Conservation (phyloP, 1,284 basidiomycete species). For the Fistulinella staudtii region DNA sequence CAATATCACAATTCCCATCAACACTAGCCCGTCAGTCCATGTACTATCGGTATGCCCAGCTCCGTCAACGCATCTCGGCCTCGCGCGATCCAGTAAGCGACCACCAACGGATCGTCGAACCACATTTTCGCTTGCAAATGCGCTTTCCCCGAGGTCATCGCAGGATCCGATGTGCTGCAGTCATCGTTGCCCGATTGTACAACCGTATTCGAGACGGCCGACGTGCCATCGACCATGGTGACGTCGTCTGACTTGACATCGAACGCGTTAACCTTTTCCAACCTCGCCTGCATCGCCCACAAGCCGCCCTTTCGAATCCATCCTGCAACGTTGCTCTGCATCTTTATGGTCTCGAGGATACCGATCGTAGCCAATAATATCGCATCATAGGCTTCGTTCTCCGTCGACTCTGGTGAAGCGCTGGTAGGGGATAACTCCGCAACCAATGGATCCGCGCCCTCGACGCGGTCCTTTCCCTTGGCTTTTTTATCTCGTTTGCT, state of each 20-base stretch:
- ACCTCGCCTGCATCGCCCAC: constrained; percentile 29
- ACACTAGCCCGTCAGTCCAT: constrained; percentile 34
- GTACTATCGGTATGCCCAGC: constrained; percentile 46
- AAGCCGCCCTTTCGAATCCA: constrained; percentile 64
- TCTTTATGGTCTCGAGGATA: constrained; percentile 56
- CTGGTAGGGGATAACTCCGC: not conserved
- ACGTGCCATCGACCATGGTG: not conserved
- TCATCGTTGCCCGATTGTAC: constrained; percentile 16
- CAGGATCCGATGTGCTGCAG: constrained; percentile 7
- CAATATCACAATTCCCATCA: no score
- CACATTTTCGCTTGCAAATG: constrained; percentile 38
- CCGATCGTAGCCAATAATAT: constrained; percentile 71
- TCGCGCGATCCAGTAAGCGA: constrained; percentile 48
- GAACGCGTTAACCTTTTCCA: not conserved
- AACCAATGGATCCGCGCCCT: not conserved
- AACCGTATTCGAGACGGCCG: not conserved
- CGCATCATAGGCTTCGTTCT: constrained; percentile 43
- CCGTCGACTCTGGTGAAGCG: not conserved
- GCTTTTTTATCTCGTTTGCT: constrained; percentile 8
- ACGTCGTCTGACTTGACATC: not conserved
- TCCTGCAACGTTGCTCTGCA: constrained; percentile 60
- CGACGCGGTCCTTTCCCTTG: constrained; percentile 2
- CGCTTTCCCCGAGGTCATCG: constrained; percentile 4
- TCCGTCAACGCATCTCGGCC: constrained; percentile 47
- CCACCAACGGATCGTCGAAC: constrained; percentile 48